A percentile compares a stretch with the other conserved stretches of the same genome.
Conservation (phyloP, 768 basidiomycete genomes). For the Termitomyces sp. region DNA sequence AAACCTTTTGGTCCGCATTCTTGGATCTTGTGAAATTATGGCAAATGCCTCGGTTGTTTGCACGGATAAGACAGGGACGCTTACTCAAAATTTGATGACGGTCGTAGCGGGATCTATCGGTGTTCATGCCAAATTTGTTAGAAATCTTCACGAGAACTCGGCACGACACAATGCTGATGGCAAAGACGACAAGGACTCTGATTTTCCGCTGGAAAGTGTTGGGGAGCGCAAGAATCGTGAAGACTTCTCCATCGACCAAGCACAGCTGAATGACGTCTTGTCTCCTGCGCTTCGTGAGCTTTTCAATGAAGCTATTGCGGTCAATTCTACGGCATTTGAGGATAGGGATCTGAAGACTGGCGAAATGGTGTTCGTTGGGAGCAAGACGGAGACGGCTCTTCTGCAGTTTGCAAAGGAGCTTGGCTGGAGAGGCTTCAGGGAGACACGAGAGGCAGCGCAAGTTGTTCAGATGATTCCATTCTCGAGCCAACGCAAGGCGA, state of each 20-base stretch:
- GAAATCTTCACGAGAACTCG: constrained; percentile 64
- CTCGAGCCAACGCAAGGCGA: constrained; percentile 88
- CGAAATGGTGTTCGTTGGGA: constrained; percentile 68
- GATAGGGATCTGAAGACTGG: constrained; percentile 61
- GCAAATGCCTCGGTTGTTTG: constrained; percentile 95
- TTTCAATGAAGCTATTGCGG: constrained; percentile 80
- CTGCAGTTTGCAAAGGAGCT: constrained; percentile 80
- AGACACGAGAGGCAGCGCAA: constrained; percentile 52
- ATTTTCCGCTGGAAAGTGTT: constrained; percentile 17
- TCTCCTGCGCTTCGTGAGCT: constrained; percentile 54
- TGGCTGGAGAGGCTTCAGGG: constrained; percentile 67
- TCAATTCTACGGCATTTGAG: constrained; percentile 96
- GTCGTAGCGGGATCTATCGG: constrained; percentile 96
- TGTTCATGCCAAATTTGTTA: constrained; percentile 91
- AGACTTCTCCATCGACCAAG: constrained; percentile 87
- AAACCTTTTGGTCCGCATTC: constrained; percentile 90
- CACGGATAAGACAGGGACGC: constrained; percentile 95
- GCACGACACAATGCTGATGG: constrained; percentile 68
- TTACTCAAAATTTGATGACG: constrained; percentile 93
- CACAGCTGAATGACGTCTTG: constrained; percentile 58
- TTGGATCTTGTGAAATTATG: constrained; percentile 98
- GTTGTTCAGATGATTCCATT: constrained; percentile 90
- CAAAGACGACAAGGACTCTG: constrained; percentile 26
- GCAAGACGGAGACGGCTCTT: constrained; percentile 93
- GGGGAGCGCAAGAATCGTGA: constrained; percentile 39